Conservation (phyloP, 805 yeast species). For the Citeromyces matritensis region DNA sequence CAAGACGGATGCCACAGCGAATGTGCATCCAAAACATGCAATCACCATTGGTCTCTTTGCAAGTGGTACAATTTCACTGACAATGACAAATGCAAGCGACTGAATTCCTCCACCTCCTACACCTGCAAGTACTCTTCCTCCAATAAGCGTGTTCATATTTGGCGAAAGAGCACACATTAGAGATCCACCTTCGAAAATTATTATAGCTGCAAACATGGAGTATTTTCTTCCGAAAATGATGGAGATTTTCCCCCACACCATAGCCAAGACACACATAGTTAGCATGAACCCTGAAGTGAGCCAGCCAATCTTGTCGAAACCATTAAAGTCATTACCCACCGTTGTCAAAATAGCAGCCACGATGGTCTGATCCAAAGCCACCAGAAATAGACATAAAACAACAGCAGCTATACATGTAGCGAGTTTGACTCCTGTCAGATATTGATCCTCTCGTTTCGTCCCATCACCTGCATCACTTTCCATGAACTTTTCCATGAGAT, state of each 20-base stretch:
- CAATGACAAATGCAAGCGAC: conserved; percentile 37
- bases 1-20: conserved; percentile 31
- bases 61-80: conserved; percentile 38
- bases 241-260: conserved; percentile 43
- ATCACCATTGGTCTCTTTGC: conserved; percentile 20
- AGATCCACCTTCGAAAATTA: conserved; percentile 49
- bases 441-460: conserved; percentile 13
- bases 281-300: conserved; percentile 36
- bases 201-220: conserved; percentile 28
- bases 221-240: conserved; percentile 43
- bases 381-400: conserved; percentile 8
- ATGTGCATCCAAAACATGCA: conserved; percentile 23
- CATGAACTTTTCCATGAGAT: conserved; percentile 10
- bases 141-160: conserved; percentile 47
- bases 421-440: conserved; percentile 9
- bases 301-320: conserved; percentile 44
- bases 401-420: conserved; percentile 3
- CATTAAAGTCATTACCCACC: conserved; percentile 31
- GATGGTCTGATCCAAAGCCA: conserved; percentile 47
- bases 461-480: conserved; percentile 22
- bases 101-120: conserved; percentile 60
- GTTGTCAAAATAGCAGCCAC: conserved; percentile 31
- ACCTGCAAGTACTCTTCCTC: conserved; percentile 60
- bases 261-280: conserved; percentile 35
- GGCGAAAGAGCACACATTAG: conserved; percentile 38